A percentile compares a stretch with the other conserved stretches of the same genome.
Evolutionary conservation across 495 filamentous ascomycete species (phyloP).

Genomic region (Tuber borchii): DNA sequence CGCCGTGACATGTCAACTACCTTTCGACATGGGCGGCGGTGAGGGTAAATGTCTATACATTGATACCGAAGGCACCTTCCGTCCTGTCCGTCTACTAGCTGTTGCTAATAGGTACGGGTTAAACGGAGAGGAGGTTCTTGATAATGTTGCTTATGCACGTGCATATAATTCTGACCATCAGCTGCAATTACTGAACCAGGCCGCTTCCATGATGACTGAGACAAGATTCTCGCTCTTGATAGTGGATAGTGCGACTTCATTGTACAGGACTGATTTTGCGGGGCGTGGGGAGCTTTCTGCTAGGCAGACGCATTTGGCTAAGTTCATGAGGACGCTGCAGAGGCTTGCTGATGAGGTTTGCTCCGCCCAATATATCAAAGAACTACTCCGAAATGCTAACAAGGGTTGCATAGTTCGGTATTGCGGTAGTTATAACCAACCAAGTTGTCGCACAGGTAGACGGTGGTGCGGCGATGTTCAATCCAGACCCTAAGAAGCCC

Average conservation of each 20-base stretch:
- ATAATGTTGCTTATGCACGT: conserved; percentile 95
- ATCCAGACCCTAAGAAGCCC: conserved; percentile 97
- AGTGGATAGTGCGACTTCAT: conserved; percentile 87
- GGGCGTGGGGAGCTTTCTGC: conserved; percentile 88
- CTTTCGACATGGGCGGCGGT: conserved; percentile 97
- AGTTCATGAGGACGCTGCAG: conserved; percentile 93
- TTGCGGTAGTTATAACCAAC: conserved; percentile 97
- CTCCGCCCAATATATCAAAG: background rate
- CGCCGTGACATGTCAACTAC: conserved; percentile 94
- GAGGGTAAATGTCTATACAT: conserved; percentile 99
- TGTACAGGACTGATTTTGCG: conserved; percentile 93
- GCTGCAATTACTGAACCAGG: conserved; percentile 86
- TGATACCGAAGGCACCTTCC: conserved; percentile 95
- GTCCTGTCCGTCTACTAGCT: conserved; percentile 79
- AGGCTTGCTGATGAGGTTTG: conserved; percentile 73
- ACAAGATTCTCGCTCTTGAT: conserved; percentile 92
- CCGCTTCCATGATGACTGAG: conserved; percentile 97
- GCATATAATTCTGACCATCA: conserved; percentile 99
- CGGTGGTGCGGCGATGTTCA: conserved; percentile 95
- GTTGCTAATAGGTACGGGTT: conserved; percentile 92
- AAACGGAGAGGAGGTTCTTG: conserved; percentile 91
- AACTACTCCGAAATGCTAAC: background rate
- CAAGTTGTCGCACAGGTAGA: conserved; percentile 98
- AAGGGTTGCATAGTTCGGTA: conserved; percentile 57
- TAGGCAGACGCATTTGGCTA: conserved; percentile 87